A percentile compares a stretch with the other conserved stretches of the same genome.
Conservation (phyloP, 371 early-diverging fungal genomes). For the Phascolomyces articulosus region DNA sequence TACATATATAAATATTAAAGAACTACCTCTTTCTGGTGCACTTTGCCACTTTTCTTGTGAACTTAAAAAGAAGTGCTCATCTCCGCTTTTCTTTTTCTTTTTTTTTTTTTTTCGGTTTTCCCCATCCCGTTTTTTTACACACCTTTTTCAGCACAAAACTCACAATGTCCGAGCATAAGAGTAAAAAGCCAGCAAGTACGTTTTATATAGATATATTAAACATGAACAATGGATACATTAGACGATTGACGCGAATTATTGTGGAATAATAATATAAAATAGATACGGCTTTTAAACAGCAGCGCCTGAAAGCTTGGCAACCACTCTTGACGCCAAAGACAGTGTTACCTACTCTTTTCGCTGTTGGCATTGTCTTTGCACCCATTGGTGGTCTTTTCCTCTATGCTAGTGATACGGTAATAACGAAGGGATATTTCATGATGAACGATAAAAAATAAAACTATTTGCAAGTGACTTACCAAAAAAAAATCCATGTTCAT, state of each 20-base stretch:
- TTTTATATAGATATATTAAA: neutral
- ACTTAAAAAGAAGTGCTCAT: neutral
- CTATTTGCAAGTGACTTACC: too few relatives aligned
- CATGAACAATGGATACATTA: neutral
- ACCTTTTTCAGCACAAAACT: neutral
- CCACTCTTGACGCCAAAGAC: conserved; percentile 90
- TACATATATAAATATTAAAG: too few relatives aligned
- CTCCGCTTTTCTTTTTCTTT: neutral
- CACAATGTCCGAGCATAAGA: conserved; percentile 45
- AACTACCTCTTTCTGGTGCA: too few relatives aligned
- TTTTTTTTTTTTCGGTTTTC: neutral
- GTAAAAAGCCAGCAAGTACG: conserved; percentile 51
- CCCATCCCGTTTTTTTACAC: neutral
- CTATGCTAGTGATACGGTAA: conserved; percentile 59
- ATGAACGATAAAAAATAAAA: too few relatives aligned
- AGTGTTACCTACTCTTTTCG: conserved; percentile 86
- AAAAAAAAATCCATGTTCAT: neutral
- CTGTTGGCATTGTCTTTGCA: conserved; percentile 82
- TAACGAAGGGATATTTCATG: too few relatives aligned
- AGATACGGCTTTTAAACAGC: conserved; percentile 93
- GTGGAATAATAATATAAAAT: neutral
- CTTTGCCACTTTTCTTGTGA: neutral
- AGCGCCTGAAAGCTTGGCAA: conserved; percentile 92
- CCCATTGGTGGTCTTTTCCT: conserved; percentile 82
- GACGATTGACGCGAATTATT: too few relatives aligned